Base-by-base conservation (phyloP, 2,329 filamentous ascomycete genomes). In the Fusarium stilboides region DNA sequence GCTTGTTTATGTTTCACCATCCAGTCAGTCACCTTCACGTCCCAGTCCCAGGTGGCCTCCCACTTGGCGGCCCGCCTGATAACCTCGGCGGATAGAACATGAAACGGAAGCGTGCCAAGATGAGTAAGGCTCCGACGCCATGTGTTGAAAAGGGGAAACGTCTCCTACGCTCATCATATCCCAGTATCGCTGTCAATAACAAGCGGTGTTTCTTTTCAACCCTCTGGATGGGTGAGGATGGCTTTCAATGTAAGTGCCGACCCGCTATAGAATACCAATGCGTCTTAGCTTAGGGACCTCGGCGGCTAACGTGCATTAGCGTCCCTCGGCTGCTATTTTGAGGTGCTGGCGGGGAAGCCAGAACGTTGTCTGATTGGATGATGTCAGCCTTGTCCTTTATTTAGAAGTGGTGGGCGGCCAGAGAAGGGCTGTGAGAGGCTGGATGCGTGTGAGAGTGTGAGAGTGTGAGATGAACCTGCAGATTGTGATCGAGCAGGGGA, bases 301-400 rank as follows among this genome's bases (percentile, higher is more conserved):
- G 72, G 72, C 72, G 72, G 62, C 62, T 74, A 74, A 67, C 66
- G 36, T 63, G 69, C 72, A 74, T 68, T 74, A 74, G 72, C 46
- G 66, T 49, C 53, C 14, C 50, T 50, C 34, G 47, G 46, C 39
- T 66, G 26, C 70, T 74, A 72, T 69, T 71, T 74, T 55, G 26
- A 43, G 57, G 24, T 22, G 20, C 20, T 12, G 39, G 58, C 54
- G 65, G 72, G 65, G 67, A 19, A 49, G 14, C 7, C 13, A 36
- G 24, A n/a, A 53, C 31, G 24, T 4, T 6, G 33, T n/a, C 1
- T 60, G 40, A 73, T 73, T 73, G 70, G 70, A 9, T 28, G 14
- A 4, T 2, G 4, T 8, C 20, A 55, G 52, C 46, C 42, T 42
- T 55, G 54, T 40, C 15, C 56, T 71, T 71, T 70, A 57, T 71